Evolutionary conservation across 1,139 yeast species (phyloP), one percentile per base, ranked within the genome.

Genomic region (Yamadazyma epiphylla): DNA sequence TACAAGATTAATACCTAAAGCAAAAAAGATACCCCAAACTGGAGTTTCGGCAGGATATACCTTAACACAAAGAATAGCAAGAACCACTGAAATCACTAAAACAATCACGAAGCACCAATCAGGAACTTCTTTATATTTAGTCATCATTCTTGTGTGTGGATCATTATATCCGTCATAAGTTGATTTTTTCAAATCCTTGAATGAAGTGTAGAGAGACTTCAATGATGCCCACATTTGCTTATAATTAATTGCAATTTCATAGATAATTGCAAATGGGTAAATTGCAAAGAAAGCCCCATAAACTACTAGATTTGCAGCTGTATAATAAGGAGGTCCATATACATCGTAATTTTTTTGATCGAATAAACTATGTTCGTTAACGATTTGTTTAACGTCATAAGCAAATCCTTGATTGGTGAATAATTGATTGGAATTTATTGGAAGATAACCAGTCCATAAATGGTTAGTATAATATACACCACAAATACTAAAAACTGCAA

Each of bases 291-390:
- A 70, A 1, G 76, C 64, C 11, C 80, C 80, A 45, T 75, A 76
- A 7, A 59, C 46, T 7, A 75, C 74, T 30, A 74, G 47, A 42
- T 68, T 70, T 2, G 74, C 81, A 4, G 84, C 84, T 13, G 76
- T 48, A 48, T 75, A 77, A 43, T 63, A 77, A 12, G 84, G 83
- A 1, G 77, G 75, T 1, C 78, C 74, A 37, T 69, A 64, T 19
- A 48, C 35, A 31, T 63, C 53, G 38, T 70, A 70, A 39, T 63
- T 64, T 11, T 31, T 47, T 8, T 47, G 31, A 36, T 64, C 71
- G 33, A 70, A 51, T 27, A 61, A 61, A 11, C 45, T 40, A 10
- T 7, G 10, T 3, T 53, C 49, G 13, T 61, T 51, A 21, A 77
- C 54, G 10, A 74, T 58, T 17, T 53, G 43, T 17, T 51, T 42